Conservation (phyloP, 306 rosid genomes). For the Lablab purpureus region DNA sequence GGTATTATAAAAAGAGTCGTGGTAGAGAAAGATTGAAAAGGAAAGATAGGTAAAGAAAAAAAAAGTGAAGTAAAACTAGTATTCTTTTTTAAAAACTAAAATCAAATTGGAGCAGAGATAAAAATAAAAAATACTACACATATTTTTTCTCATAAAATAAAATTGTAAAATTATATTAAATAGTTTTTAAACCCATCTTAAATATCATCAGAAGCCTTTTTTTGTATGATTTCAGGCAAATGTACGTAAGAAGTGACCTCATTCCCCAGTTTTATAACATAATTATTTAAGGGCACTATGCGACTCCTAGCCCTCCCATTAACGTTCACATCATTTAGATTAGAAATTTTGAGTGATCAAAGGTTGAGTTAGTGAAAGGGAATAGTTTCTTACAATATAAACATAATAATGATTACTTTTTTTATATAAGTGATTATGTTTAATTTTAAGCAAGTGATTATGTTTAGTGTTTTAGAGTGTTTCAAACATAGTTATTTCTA, state of each 20-base stretch:
- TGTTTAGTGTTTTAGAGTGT: no score
- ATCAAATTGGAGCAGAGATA: background rate
- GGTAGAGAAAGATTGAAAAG: background rate
- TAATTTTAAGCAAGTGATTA: no score
- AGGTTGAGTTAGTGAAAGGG: background rate
- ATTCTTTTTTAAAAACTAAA: background rate
- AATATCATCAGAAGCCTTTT: background rate
- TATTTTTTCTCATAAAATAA: background rate
- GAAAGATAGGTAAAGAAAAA: no score
- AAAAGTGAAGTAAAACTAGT: background rate
- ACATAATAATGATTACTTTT: no score
- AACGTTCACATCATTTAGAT: conserved; percentile 38
- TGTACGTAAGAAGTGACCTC: conserved; percentile 47
- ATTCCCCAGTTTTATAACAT: conserved; percentile 13
- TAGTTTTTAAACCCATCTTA: background rate
- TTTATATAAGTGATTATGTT: no score
- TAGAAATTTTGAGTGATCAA: background rate
- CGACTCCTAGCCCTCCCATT: conserved; percentile 43
- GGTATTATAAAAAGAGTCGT: background rate
- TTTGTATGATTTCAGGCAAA: background rate
- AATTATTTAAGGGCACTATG: conserved; percentile 25
- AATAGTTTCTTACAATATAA: background rate
- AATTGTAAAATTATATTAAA: background rate
- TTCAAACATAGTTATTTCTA: no score
- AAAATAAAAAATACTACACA: background rate